Conservation (phyloP, 164 flowering plant species). For the Warburgia ugandensis region DNA sequence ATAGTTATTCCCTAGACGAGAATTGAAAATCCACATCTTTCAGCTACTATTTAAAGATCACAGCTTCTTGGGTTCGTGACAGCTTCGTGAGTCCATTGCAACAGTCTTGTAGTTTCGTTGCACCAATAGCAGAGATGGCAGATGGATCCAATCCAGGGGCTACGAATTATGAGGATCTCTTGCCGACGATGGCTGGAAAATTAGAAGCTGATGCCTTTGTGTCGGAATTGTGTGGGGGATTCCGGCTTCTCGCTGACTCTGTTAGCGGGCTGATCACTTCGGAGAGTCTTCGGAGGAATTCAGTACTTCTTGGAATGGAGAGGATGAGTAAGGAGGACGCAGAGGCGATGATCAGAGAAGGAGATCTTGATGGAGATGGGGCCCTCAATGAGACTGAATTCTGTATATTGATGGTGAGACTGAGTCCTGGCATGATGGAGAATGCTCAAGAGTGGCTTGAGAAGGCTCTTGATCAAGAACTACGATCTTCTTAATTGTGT, state of each 20-base stretch:
- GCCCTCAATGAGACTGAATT: slow-evolving; percentile 64
- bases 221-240: slow-evolving; percentile 66
- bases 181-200: slow-evolving; percentile 91
- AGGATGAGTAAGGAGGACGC: slow-evolving; percentile 67
- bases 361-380: slow-evolving; percentile 89
- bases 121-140: too few relatives aligned
- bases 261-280: slow-evolving; percentile 47
- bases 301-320: slow-evolving; percentile 58
- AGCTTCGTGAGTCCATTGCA: too few relatives aligned
- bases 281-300: slow-evolving; percentile 54
- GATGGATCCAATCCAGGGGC: neutral
- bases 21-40: neutral
- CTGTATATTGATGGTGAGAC: slow-evolving; percentile 82
- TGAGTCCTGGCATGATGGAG: slow-evolving; percentile 84
- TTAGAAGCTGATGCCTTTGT: slow-evolving; percentile 65
- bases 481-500: neutral
- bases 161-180: slow-evolving; percentile 51
- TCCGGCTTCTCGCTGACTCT: slow-evolving; percentile 58
- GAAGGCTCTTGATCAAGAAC: slow-evolving; percentile 50
- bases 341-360: slow-evolving; percentile 76
- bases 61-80: too few relatives aligned
- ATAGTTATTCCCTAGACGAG: neutral
- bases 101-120: too few relatives aligned
- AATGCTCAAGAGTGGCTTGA: slow-evolving; percentile 74
- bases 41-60: too few relatives aligned